phyloP scores from a whole-genome alignment of 2,329 filamentous ascomycete genomes.

The Stagonosporopsis cucurbitacearum region DNA sequence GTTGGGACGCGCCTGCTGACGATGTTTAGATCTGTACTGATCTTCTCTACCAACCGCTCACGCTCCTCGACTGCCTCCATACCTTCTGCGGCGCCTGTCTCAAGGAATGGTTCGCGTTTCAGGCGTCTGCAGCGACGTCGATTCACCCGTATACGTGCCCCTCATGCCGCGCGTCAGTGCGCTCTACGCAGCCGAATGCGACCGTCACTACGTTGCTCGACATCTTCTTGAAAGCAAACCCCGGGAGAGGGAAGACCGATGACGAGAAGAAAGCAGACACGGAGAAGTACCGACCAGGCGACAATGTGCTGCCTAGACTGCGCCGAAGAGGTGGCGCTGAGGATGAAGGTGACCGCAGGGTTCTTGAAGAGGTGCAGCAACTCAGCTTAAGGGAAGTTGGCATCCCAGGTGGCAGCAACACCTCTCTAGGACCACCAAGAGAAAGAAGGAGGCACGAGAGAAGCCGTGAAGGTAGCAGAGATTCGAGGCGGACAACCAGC shows the following conservation, averaged over 20 bases:
- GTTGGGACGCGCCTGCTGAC: constrained; percentile 33
- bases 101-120: constrained; percentile 93
- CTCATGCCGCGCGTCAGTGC: constrained; percentile 84
- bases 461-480: constrained; percentile 49
- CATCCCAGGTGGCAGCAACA: constrained; percentile 51
- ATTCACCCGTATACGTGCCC: constrained; percentile 81
- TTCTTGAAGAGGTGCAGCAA: constrained; percentile 74
- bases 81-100: constrained; percentile 95
- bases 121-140: constrained; percentile 66
- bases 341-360: constrained; percentile 70
- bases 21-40: constrained; percentile 87
- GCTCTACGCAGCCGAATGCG: constrained; percentile 88
- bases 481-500: constrained; percentile 39
- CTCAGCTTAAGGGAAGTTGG: constrained; percentile 75
- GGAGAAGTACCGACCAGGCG: constrained; percentile 78
- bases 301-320: constrained; percentile 75
- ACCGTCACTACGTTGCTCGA: constrained; percentile 88
- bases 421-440: constrained; percentile 48
- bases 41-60: constrained; percentile 87
- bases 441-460: constrained; percentile 45
- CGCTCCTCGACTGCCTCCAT: constrained; percentile 89
- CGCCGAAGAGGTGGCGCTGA: constrained; percentile 57
- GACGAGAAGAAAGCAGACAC: constrained; percentile 79
- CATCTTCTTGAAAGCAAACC: constrained; percentile 82
- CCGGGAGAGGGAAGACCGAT: constrained; percentile 71